A percentile compares a stretch with the other conserved stretches of the same genome.
These are phyloP conservation scores for Colletotrichum navitas DNA, from an alignment of 2,329 filamentous ascomycete genomes.

Conservation along the genomic window DNA sequence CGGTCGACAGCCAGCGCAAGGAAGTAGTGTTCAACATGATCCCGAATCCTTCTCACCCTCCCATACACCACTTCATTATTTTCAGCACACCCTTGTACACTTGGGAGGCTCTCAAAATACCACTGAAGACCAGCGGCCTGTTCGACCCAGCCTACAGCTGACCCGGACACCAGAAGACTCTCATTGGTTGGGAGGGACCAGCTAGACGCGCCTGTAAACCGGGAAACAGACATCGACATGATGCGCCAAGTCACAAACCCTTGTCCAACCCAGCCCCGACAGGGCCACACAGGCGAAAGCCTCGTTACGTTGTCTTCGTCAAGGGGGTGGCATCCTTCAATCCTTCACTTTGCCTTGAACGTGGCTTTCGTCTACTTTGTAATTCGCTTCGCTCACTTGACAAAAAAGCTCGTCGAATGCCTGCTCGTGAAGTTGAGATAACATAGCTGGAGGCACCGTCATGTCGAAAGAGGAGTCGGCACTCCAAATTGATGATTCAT, in stretches of 20 bases:
- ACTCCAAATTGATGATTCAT: not conserved
- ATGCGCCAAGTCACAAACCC: not conserved
- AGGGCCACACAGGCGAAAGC: not conserved
- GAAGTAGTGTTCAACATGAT: not conserved
- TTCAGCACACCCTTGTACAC: not conserved
- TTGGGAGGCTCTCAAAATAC: not conserved
- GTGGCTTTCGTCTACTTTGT: not conserved
- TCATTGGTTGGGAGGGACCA: not conserved
- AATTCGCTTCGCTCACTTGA: conserved; percentile 4
- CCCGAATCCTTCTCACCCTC: not conserved
- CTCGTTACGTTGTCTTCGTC: not conserved
- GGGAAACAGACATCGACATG: not conserved
- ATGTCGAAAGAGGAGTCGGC: conserved; percentile 19
- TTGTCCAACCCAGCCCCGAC: not conserved
- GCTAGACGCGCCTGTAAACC: not conserved
- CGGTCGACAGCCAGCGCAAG: not conserved
- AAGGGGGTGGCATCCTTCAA: not conserved
- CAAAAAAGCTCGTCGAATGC: conserved; percentile 22
- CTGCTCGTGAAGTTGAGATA: conserved; percentile 17
- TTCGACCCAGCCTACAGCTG: not conserved
- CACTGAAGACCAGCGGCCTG: conserved; percentile 23
- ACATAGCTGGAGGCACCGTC: conserved; percentile 12
- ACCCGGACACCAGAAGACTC: not conserved
- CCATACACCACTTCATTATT: not conserved
- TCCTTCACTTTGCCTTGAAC: not conserved